Base-by-base conservation (phyloP, 2,329 filamentous ascomycete genomes). In the Aciculosporium take region DNA sequence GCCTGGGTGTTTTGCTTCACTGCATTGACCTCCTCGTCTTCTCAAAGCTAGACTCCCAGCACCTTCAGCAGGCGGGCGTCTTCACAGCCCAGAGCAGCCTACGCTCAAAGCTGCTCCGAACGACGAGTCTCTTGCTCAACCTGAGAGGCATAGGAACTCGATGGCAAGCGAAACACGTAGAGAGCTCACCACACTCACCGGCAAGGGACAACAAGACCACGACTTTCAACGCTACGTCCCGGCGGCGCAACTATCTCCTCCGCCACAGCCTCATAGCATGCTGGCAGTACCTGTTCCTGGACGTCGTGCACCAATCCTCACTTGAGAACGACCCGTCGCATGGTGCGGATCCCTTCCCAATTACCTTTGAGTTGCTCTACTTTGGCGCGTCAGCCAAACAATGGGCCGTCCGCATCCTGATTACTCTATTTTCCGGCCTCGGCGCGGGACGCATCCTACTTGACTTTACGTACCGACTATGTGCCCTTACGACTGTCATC, bases 241-340 rank as follows among this genome's bases (percentile, higher is more conserved):
- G 7, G 13, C 15, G n/a, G 4, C 40, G 33, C 20, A 8, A n/a
- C 2, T 37, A 17, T 8, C 10, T 37, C 2, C 5, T 25, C 20
- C 33, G 40, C 18, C 27, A 41, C 23, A n/a, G 25, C 13, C 24
- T 41, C 9, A 17, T 41, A 6, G 7, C 23, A 7, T 7, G 32
- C 27, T 41, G 40, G 40, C 40, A 41, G 33, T 41, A 25, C 23
- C 3, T 37, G 18, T 41, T 41, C 25, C 33, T 37, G 5, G 40
- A 41, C 31, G 18, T 37, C 4, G 25, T 20, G 4, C 24, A 41
- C 18, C 17, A 25, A 6, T 24, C 18, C 23, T 24, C 39, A 4
- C n/a, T 34, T 12, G 25, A 17, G 9, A 7, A 25, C 7, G 8
- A 10, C 17, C 31, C 20, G 17, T n/a, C 31, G 17, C 2, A 15